These are phyloP conservation scores for Rhododendron henanense DNA, from an alignment of 148 eudicot genomes.

Conservation along the genomic window DNA sequence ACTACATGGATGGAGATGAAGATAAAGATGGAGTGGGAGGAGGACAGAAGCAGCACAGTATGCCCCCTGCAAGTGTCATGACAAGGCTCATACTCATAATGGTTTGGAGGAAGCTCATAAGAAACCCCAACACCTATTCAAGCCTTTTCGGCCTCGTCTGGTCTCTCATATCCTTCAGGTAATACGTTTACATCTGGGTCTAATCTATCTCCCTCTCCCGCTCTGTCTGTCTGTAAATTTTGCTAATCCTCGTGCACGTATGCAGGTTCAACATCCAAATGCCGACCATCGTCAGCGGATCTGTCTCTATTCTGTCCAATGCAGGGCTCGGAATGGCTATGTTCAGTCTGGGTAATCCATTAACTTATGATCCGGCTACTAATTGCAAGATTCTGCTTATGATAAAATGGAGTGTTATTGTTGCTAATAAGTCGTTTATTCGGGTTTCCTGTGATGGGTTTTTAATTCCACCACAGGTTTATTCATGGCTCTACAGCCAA, in stretches of 20 bases:
- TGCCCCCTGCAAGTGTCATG: constrained; percentile 99
- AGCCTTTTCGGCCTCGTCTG: constrained; percentile 83
- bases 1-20: constrained; percentile 44
- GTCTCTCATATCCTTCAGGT: constrained; percentile 93
- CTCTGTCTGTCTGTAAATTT: not conserved
- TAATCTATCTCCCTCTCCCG: not conserved
- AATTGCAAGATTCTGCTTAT: not conserved
- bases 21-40: constrained; percentile 28
- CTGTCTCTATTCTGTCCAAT: constrained; percentile 77
- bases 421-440: not conserved
- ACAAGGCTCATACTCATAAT: constrained; percentile 87
- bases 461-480: constrained; percentile 42
- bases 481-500: constrained; percentile 97
- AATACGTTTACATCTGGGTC: too few species aligned
- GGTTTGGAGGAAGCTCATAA: constrained; percentile 97
- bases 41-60: constrained; percentile 45
- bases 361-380: too few species aligned
- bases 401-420: not conserved
- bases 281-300: constrained; percentile 86
- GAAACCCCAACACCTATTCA: constrained; percentile 93
- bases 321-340: constrained; percentile 99
- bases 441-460: not conserved
- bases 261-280: constrained; percentile 81
- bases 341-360: constrained; percentile 80
- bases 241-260: not conserved